Conservation (phyloP, 2,329 filamentous ascomycete genomes). For the Stachybotrys echinatus region DNA sequence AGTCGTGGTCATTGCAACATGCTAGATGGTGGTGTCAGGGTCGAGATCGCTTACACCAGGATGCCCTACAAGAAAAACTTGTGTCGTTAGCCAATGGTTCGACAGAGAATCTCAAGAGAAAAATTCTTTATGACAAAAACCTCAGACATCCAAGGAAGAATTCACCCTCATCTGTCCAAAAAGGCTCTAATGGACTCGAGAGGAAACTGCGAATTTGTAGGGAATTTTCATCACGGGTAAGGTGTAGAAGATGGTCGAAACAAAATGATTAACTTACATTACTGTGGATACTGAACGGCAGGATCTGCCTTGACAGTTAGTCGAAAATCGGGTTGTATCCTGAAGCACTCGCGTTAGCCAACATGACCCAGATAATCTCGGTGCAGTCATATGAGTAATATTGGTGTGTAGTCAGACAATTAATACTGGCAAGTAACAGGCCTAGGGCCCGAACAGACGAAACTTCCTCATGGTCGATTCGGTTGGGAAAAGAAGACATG, state of each 20-base stretch:
- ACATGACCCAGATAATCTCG: neutral
- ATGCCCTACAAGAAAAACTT: neutral
- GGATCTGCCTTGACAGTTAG: too few species aligned
- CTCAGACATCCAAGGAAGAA: conserved; percentile 76
- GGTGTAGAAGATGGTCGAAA: conserved; percentile 8
- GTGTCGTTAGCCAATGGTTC: neutral
- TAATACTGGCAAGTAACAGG: conserved; percentile 92
- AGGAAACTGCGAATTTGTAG: conserved; percentile 84
- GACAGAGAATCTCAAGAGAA: neutral
- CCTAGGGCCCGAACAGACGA: conserved; percentile 61
- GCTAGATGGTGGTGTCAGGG: too few species aligned
- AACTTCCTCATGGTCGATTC: conserved; percentile 81
- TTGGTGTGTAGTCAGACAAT: conserved; percentile 57
- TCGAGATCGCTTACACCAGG: too few species aligned
- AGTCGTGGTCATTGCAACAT: neutral
- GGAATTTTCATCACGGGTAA: conserved; percentile 65
- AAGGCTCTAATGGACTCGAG: conserved; percentile 68
- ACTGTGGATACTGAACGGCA: too few species aligned
- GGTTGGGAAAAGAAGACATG: conserved; percentile 82
- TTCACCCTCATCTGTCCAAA: conserved; percentile 62
- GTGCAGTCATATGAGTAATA: neutral
- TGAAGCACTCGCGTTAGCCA: neutral
- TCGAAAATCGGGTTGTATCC: too few species aligned
- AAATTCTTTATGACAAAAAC: conserved; percentile 17
- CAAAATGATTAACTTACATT: conserved; percentile 2